A percentile compares a stretch with the other conserved stretches of the same genome.
These are phyloP conservation scores for Albifimbria verrucaria DNA, from an alignment of 2,329 filamentous ascomycete species.

Conservation along the genomic window DNA sequence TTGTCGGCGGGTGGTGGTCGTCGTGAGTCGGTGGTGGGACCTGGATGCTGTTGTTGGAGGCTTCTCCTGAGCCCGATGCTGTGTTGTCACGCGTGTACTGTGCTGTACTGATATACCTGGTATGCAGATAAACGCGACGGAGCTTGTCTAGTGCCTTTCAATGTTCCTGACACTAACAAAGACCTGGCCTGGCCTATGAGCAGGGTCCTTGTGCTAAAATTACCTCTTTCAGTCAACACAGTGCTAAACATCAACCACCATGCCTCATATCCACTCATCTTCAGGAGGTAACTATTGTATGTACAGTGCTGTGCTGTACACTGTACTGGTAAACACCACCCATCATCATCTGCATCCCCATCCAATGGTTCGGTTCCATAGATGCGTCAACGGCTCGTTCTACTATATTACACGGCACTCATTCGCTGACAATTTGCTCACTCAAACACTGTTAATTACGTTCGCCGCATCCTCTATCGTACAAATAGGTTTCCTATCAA, in stretches of 20 bases:
- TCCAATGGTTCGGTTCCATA: no score
- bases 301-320: not conserved
- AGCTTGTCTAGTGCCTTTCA: conserved; percentile 8
- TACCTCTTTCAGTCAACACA: not conserved
- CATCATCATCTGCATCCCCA: no score
- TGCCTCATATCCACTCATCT: not conserved
- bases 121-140: conserved; percentile 25
- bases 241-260: no score
- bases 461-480: no score
- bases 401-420: no score
- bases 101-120: conserved; percentile 1
- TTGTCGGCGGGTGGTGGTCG: not conserved
- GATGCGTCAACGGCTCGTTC: no score
- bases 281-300: not conserved
- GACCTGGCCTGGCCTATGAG: not conserved
- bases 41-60: not conserved
- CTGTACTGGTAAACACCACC: no score
- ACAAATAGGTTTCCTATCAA: no score
- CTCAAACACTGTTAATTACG: no score
- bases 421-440: no score
- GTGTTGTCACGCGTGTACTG: not conserved
- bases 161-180: no score
- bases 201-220: not conserved
- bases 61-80: conserved; percentile 4
- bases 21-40: not conserved